Evolutionary conservation across 495 filamentous ascomycete genomes (phyloP), one percentile per base, ranked within the genome.

Genomic region (Talaromyces thailandensis): DNA sequence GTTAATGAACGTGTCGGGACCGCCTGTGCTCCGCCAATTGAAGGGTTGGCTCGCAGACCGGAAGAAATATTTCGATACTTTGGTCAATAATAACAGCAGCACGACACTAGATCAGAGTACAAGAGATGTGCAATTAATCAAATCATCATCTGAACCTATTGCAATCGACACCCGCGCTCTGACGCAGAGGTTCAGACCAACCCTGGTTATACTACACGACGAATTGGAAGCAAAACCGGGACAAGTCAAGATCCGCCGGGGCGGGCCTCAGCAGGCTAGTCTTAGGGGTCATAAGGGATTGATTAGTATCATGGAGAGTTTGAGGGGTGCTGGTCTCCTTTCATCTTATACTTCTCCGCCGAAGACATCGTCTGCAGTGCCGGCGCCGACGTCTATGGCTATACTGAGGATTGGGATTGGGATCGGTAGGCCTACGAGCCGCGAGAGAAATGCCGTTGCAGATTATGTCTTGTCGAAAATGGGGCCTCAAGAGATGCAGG

Each of bases 151-250:
- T 3, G 24, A 50, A 12, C 43, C 25, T 1, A 61, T 58, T 25
- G 65, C 76, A 6, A 35, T 62, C 0, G 75, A 82, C 25, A 66
- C 82, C 0, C 71, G 70, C 62, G 23, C 6, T 24, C 59, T 53
- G 18, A 72, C 71, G 35, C 65, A 64, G 35, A 64, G 64, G 21
- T 61, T 69, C 64, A 58, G 63, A 12, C 75, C 79, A 25, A 77
- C 77, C 0, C 74, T 96, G 16, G 83, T 95, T 3, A 73, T 96
- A 2, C 75, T 96, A 28, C 90, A 96, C 73, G 92, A 96, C 67
- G 92, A 96, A 68, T 73, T 96, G 8, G 91, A 96, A 69, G 78
- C 80, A 51, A 73, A 78, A 25, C 65, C 90, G 11, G 90, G 91
- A 1, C 82, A 79, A 40, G 76, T 95, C 5, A 87, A 78, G 45